Conservation (phyloP, 306 rosid species). For the Lathyrus aphaca region DNA sequence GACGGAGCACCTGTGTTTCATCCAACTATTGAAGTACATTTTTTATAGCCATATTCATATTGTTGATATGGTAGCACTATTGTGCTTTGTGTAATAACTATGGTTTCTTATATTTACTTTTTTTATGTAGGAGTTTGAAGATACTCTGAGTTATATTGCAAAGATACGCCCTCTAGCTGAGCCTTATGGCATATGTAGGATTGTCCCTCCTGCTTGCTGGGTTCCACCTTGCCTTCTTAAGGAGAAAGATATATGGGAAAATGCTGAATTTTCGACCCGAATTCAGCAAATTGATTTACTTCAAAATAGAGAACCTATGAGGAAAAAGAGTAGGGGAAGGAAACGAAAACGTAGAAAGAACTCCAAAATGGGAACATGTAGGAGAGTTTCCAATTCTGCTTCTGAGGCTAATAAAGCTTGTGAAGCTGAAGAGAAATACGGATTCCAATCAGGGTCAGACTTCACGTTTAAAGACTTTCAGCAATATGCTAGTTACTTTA, state of each 20-base stretch:
- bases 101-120: slow-evolving; percentile 23
- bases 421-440: slow-evolving; percentile 74
- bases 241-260: slow-evolving; percentile 78
- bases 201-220: slow-evolving; percentile 94
- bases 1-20: slow-evolving; percentile 87
- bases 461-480: slow-evolving; percentile 74
- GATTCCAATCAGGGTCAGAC: slow-evolving; percentile 81
- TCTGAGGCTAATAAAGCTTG: slow-evolving; percentile 60
- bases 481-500: slow-evolving; percentile 61
- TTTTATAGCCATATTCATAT: slow-evolving; percentile 18
- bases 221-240: slow-evolving; percentile 88
- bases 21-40: slow-evolving; percentile 77
- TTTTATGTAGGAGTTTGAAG: slow-evolving; percentile 75
- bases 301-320: slow-evolving; percentile 96
- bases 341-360: slow-evolving; percentile 73
- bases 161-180: slow-evolving; percentile 81
- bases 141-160: slow-evolving; percentile 82
- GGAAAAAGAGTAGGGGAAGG: slow-evolving; percentile 76
- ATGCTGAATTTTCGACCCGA: slow-evolving; percentile 79
- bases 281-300: slow-evolving; percentile 89
- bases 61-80: slow-evolving; percentile 9
- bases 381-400: slow-evolving; percentile 51
- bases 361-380: slow-evolving; percentile 60
- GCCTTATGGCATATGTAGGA: slow-evolving; percentile 87
- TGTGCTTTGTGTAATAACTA: slow-evolving; percentile 25